Percentiles rank a stretch among this genome's conserved stretches.
Evolutionary conservation across 257 asterid species (phyloP).

Genomic region (Rubia yunnanensis): DNA sequence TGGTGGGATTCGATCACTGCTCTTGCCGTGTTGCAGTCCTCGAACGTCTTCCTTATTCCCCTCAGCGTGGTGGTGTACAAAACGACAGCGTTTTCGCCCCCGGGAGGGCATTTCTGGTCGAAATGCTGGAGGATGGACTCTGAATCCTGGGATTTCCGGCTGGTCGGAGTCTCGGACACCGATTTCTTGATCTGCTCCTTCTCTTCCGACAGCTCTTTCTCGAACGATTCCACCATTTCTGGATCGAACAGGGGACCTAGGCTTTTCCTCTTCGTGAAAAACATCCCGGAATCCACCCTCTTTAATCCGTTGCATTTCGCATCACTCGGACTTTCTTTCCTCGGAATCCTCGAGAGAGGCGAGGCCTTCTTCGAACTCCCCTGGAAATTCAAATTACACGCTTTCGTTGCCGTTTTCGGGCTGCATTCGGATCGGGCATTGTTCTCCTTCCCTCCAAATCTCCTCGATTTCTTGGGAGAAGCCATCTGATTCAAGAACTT

Average conservation of each 20-base stretch:
- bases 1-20: slow-evolving; percentile 52
- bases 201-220: slow-evolving; percentile 44
- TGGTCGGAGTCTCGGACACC: slow-evolving; percentile 15
- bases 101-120: slow-evolving; percentile 48
- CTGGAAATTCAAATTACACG: slow-evolving; percentile 16
- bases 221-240: slow-evolving; percentile 34
- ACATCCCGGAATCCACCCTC: slow-evolving; percentile 36
- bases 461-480: slow-evolving; percentile 61
- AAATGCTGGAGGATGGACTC: slow-evolving; percentile 31
- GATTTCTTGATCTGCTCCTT: slow-evolving; percentile 50
- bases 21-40: slow-evolving; percentile 67
- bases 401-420: slow-evolving; percentile 34
- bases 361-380: slow-evolving; percentile 40
- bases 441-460: slow-evolving; percentile 63
- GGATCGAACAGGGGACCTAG: slow-evolving; percentile 64
- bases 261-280: slow-evolving; percentile 31
- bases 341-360: slow-evolving; percentile 46
- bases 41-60: slow-evolving; percentile 84
- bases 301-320: slow-evolving; percentile 28
- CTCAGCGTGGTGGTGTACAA: slow-evolving; percentile 73
- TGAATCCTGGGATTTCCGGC: slow-evolving; percentile 16
- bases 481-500: slow-evolving; percentile 60
- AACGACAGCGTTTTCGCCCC: slow-evolving; percentile 51
- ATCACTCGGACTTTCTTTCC: slow-evolving; percentile 42
- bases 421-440: slow-evolving; percentile 29